Conservation (phyloP, 1,139 yeast species). For the Saccharomycopsis hybrid region DNA sequence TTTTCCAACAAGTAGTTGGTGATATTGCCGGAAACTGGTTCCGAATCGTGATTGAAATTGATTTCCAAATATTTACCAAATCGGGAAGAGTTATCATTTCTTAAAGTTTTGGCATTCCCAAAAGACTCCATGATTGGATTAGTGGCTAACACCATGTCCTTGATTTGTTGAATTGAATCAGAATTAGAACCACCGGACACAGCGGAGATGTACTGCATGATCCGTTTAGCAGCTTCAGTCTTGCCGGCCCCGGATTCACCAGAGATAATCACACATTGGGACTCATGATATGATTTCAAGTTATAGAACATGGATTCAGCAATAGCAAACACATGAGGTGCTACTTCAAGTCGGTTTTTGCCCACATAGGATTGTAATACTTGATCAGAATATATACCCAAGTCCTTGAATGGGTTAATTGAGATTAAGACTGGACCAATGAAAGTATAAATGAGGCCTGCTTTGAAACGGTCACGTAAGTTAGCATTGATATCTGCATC, state of each 20-base stretch:
- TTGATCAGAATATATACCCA: conserved; percentile 86
- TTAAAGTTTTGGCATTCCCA: conserved; percentile 96
- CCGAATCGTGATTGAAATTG: conserved; percentile 71
- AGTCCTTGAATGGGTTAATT: conserved; percentile 92
- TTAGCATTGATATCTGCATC: conserved; percentile 94
- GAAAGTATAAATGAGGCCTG: conserved; percentile 84
- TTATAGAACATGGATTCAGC: conserved; percentile 97
- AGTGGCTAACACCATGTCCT: conserved; percentile 97
- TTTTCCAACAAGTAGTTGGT: conserved; percentile 93
- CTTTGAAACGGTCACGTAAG: conserved; percentile 79
- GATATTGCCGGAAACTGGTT: conserved; percentile 92
- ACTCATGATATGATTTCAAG: conserved; percentile 89
- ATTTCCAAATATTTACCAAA: conserved; percentile 97
- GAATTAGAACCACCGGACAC: conserved; percentile 54
- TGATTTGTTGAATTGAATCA: conserved; percentile 68
- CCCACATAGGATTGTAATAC: conserved; percentile 76
- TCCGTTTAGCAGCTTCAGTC: conserved; percentile 97
- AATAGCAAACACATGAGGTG: conserved; percentile 98
- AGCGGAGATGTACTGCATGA: conserved; percentile 96
- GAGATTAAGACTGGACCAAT: conserved; percentile 88
- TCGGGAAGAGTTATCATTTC: conserved; percentile 94
- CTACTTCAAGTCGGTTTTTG: conserved; percentile 88
- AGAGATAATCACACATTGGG: conserved; percentile 95
- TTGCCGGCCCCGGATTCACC: conserved; percentile 99
- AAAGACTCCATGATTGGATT: conserved; percentile 94